These are phyloP conservation scores for Heimioporus sp. DNA, from an alignment of 768 basidiomycete species.

Conservation along the genomic window DNA sequence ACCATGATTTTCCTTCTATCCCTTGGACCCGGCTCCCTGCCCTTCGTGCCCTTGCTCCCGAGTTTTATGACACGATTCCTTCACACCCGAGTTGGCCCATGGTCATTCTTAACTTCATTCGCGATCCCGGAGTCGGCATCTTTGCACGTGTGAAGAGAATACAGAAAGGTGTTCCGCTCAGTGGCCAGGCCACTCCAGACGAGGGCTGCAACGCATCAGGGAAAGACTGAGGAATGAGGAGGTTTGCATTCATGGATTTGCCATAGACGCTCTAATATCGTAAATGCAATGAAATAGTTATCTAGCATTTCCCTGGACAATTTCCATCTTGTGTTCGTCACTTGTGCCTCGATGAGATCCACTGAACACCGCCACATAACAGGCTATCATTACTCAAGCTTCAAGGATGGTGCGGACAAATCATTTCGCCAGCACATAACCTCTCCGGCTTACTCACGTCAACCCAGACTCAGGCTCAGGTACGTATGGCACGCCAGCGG, in stretches of 20 bases:
- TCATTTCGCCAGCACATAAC: no score
- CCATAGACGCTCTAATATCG: slow-evolving; percentile 9
- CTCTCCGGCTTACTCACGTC: no score
- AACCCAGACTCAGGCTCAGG: no score
- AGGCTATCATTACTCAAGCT: no score
- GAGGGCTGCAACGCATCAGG: slow-evolving; percentile 5
- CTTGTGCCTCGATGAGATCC: no score
- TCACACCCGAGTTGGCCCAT: slow-evolving; percentile 92
- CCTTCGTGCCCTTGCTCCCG: slow-evolving; percentile 79
- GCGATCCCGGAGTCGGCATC: slow-evolving; percentile 84
- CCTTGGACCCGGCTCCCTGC: slow-evolving; percentile 92
- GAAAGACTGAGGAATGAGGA: slow-evolving; percentile 17
- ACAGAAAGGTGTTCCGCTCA: slow-evolving; percentile 34
- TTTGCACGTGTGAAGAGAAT: slow-evolving; percentile 84
- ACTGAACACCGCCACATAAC: no score
- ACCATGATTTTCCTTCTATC: slow-evolving; percentile 97
- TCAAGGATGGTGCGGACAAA: no score
- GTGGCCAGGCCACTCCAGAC: slow-evolving; percentile 16
- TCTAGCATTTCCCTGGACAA: no score
- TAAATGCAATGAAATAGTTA: no score
- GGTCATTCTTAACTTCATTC: slow-evolving; percentile 92
- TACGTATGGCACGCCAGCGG: no score
- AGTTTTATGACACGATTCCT: slow-evolving; percentile 88
- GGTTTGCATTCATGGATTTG: slow-evolving; percentile 2
- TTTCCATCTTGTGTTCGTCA: no score